A percentile compares a stretch with the other conserved stretches of the same genome.
phyloP scores from a whole-genome alignment of 1,139 yeast species.

The Chernovozyma aurita region DNA sequence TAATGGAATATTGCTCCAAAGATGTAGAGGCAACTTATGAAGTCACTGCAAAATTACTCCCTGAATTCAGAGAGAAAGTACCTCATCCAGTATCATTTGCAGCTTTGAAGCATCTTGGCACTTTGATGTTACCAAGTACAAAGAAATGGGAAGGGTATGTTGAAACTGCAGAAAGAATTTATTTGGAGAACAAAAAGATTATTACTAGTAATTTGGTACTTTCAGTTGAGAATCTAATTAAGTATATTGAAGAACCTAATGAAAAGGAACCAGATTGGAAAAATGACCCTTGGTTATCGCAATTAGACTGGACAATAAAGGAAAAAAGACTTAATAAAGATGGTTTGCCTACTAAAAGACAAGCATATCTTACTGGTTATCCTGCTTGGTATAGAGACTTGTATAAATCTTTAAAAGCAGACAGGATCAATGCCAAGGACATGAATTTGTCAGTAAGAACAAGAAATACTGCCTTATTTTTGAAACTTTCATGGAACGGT shows the following conservation, averaged over 20 bases:
- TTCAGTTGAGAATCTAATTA: conserved; percentile 59
- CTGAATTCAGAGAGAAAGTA: conserved; percentile 59
- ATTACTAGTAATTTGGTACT: conserved; percentile 57
- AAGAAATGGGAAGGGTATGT: conserved; percentile 70
- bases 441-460: conserved; percentile 68
- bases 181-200: conserved; percentile 51
- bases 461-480: conserved; percentile 69
- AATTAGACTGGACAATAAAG: conserved; percentile 78
- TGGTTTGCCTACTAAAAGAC: conserved; percentile 73
- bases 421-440: conserved; percentile 22
- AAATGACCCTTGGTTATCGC: conserved; percentile 83
- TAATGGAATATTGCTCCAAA: conserved; percentile 77
- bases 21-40: conserved; percentile 77
- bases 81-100: conserved; percentile 97
- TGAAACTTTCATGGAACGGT: conserved; percentile 82
- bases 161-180: conserved; percentile 61
- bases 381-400: conserved; percentile 92
- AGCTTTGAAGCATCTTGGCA: conserved; percentile 71
- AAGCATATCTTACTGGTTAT: conserved; percentile 76
- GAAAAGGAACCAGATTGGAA: conserved; percentile 25
- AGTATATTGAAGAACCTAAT: conserved; percentile 25
- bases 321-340: conserved; percentile 62
- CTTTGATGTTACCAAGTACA: conserved; percentile 79
- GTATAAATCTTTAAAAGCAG: conserved; percentile 42
- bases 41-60: conserved; percentile 67